Evolutionary conservation across 305 asterid species (phyloP).

Genomic region (Solanum aculeatissimum): DNA sequence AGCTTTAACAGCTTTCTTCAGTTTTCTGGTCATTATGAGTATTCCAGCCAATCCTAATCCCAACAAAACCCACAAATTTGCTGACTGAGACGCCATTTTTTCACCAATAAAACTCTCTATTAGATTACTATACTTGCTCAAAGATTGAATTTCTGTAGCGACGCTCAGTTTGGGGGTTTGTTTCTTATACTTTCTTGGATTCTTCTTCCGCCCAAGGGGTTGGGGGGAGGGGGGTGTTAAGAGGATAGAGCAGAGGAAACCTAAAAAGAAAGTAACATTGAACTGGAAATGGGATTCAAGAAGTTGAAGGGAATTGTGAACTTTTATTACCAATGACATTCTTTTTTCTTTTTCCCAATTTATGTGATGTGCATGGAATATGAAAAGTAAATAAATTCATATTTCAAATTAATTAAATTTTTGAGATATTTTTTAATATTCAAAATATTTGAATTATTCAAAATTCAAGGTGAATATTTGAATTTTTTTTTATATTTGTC

Average conservation of each 20-base stretch:
- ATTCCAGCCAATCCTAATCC: constrained; percentile 98
- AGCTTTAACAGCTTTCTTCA: constrained; percentile 59
- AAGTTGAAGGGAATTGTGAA: background rate
- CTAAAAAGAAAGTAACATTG: background rate
- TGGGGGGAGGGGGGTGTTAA: background rate
- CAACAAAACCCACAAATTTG: constrained; percentile 83
- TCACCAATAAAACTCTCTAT: background rate
- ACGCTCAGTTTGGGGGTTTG: background rate
- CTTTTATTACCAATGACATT: no score
- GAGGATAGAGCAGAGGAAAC: background rate
- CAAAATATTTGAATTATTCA: no score
- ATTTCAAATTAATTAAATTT: no score
- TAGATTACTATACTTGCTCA: background rate
- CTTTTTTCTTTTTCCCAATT: background rate
- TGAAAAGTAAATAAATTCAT: no score
- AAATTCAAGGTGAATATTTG: no score
- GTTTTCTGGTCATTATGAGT: constrained; percentile 68
- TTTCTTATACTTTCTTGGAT: background rate
- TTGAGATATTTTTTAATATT: no score
- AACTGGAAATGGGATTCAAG: background rate
- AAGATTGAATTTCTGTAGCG: background rate
- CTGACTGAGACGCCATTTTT: constrained; percentile 56
- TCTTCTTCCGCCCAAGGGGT: background rate
- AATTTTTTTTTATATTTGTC: no score
- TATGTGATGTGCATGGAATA: no score